These are phyloP conservation scores for Cornus controversa DNA, from an alignment of 148 eudicot genomes.

Conservation along the genomic window DNA sequence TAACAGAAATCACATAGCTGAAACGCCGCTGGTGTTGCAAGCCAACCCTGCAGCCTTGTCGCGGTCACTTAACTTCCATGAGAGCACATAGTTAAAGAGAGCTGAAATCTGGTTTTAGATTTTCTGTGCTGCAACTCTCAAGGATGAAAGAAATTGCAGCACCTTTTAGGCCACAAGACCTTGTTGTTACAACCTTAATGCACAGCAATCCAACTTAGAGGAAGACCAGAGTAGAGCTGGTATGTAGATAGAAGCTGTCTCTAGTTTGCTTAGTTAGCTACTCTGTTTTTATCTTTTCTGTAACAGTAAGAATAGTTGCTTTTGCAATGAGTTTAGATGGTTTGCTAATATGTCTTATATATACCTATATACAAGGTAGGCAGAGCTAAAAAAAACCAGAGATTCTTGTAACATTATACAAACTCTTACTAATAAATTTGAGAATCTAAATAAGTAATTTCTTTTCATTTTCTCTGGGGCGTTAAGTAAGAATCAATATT, in stretches of 20 bases:
- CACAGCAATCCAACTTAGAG: neutral
- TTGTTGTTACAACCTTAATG: neutral
- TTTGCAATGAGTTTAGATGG: neutral
- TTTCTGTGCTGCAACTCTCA: conserved; percentile 1
- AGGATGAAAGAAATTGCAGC: neutral
- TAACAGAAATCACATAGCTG: conserved; percentile 9
- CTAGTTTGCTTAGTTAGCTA: conserved; percentile 9
- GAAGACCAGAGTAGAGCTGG: neutral
- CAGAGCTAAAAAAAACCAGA: neutral
- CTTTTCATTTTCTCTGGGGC: neutral
- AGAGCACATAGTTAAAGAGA: conserved; percentile 26
- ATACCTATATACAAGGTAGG: conserved; percentile 6
- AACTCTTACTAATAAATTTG: conserved; percentile 6
- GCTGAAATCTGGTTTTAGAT: neutral
- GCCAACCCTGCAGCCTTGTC: conserved; percentile 87
- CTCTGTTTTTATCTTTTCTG: conserved; percentile 1
- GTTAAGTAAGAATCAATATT: neutral
- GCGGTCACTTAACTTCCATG: conserved; percentile 66
- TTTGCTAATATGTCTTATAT: neutral
- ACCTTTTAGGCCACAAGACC: neutral
- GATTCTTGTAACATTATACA: conserved; percentile 18
- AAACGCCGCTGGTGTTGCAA: conserved; percentile 39
- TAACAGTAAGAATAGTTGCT: neutral
- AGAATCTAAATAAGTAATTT: neutral
- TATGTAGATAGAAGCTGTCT: neutral